Evolutionary conservation across 1,284 basidiomycete genomes (phyloP).

Genomic region (Ustilago nuda): DNA sequence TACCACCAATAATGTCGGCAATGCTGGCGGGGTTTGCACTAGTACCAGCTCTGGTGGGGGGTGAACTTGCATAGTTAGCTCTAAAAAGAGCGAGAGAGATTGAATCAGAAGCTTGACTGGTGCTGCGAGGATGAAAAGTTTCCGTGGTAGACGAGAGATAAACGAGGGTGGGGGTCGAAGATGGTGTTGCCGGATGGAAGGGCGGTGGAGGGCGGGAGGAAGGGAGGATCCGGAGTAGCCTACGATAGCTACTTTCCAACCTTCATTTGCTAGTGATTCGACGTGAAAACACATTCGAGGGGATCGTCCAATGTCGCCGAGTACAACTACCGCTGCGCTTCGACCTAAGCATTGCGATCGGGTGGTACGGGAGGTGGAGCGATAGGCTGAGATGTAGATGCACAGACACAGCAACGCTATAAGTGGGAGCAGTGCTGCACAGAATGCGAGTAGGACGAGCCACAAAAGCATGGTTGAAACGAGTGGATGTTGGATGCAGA

Average conservation of each 20-base stretch:
- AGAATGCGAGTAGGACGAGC: constrained; percentile 39
- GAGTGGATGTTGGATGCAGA: not conserved
- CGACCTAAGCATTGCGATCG: constrained; percentile 37
- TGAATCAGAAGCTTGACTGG: constrained; percentile 79
- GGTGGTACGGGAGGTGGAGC: constrained; percentile 18
- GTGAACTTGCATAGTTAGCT: constrained; percentile 72
- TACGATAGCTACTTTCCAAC: constrained; percentile 83
- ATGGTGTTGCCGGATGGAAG: constrained; percentile 71
- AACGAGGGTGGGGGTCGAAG: constrained; percentile 76
- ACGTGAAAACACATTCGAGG: constrained; percentile 99
- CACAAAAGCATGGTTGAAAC: constrained; percentile 35
- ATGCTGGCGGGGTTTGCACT: constrained; percentile 95
- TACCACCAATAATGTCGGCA: constrained; percentile 89
- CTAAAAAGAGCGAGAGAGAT: constrained; percentile 52
- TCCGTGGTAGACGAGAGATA: constrained; percentile 73
- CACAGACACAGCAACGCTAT: constrained; percentile 47
- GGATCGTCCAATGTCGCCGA: constrained; percentile 94
- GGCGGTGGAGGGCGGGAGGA: constrained; percentile 45
- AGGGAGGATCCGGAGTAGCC: constrained; percentile 75
- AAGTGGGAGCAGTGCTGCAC: constrained; percentile 30
- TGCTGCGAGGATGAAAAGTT: constrained; percentile 79
- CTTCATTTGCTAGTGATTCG: constrained; percentile 84
- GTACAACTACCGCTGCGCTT: constrained; percentile 83
- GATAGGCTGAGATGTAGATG: constrained; percentile 56
- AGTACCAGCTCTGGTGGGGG: constrained; percentile 85